Percentiles rank a stretch among this genome's conserved stretches.
Evolutionary conservation across 2,329 filamentous ascomycete species (phyloP).

Genomic region (Xylariales sp.): DNA sequence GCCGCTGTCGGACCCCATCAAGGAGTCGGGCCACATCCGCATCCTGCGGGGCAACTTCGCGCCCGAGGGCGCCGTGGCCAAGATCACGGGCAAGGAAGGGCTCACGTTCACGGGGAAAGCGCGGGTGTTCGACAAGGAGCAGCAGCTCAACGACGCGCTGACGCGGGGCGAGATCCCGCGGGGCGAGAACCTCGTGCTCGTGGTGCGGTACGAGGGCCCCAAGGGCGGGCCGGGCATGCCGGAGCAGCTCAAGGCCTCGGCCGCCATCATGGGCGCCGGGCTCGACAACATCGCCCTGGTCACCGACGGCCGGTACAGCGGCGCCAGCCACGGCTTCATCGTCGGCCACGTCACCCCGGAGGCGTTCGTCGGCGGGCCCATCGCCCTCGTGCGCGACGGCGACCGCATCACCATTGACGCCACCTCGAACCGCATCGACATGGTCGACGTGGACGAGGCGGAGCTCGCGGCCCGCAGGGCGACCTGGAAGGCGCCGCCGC

Average conservation of each 20-base stretch:
- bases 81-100: constrained; percentile 95
- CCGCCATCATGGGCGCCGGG: constrained; percentile 88
- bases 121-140: constrained; percentile 82
- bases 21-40: constrained; percentile 80
- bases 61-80: constrained; percentile 84
- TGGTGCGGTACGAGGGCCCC: constrained; percentile 91
- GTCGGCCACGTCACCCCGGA: constrained; percentile 89
- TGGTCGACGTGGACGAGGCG: constrained; percentile 58
- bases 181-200: constrained; percentile 78
- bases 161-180: constrained; percentile 61
- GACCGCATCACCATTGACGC: constrained; percentile 86
- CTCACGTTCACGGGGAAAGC: constrained; percentile 76
- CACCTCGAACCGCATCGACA: constrained; percentile 68
- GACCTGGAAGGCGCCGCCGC: constrained; percentile 67
- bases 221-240: constrained; percentile 95
- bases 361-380: constrained; percentile 82
- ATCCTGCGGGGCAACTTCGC: constrained; percentile 85
- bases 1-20: constrained; percentile 68
- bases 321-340: constrained; percentile 63
- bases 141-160: constrained; percentile 71
- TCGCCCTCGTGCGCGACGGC: constrained; percentile 75
- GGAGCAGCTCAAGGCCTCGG: constrained; percentile 83
- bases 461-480: constrained; percentile 63
- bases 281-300: constrained; percentile 85
- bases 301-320: constrained; percentile 86